Base-by-base conservation (phyloP, 2,329 filamentous ascomycete species). In the Cryoendolithus antarcticus region DNA sequence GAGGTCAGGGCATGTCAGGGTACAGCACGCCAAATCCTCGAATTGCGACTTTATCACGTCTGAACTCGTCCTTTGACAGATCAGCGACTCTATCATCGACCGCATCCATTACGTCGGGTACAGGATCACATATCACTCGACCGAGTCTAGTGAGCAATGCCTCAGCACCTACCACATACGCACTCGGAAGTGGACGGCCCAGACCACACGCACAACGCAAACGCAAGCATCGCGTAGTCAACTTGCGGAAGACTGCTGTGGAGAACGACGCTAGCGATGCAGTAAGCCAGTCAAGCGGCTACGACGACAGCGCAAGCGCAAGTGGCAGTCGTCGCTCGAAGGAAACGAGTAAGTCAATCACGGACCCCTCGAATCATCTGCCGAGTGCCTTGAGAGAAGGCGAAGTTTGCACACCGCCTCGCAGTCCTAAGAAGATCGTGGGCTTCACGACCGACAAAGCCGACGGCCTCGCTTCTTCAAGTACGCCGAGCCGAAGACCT, bases 161-260 rank as follows among this genome's bases (percentile, higher is more conserved):
- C 44, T 79, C 81, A 0, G 70, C 73, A 27, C 45, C 54, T 6
- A 56, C 54, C 1, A 43, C 54, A 2, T 61, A 65, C 30, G 72
- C 73, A 9, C 66, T 85, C 6, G 77, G 78, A 12, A 67, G 74
- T 3, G 71, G 70, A 38, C 67, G 74, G 34, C 65, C 71, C 32
- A 74, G 82, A 47, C 65, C 77, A 3, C 72, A 76, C 44, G 69
- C 71, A 13, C 70, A 75, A 28, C 75, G 82, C 39, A 89, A 84
- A 64, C 83, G 84, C 68, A 93, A 89, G 72, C 85, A 76, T 42
- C 72, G 85, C 12, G 79, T 93, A 9, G 82, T 93, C 44, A 86
- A 93, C 53, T 67, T 93, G 9, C 73, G 85, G n/a, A 76, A 72
- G 44, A 67, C 73, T 45, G 40, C 72, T 51, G 64, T 67, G 3